Evolutionary conservation across 2,329 filamentous ascomycete genomes (phyloP).

Genomic region (Arthrobotrys sphaeroides): DNA sequence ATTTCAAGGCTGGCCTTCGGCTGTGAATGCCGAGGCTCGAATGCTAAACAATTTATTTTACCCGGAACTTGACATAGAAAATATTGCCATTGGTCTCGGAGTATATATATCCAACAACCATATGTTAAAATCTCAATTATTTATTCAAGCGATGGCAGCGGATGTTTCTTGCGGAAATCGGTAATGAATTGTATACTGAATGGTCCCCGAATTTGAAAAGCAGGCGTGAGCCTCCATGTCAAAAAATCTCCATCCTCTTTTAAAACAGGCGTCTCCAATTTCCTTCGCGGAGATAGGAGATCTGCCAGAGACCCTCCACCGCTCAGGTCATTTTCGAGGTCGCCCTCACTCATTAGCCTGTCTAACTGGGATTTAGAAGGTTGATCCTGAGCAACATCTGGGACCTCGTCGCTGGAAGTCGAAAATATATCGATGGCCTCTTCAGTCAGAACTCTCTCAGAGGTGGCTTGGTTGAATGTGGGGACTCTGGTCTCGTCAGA

Average conservation of each 20-base stretch:
- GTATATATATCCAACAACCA: too few relatives aligned
- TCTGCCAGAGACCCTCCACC: neutral
- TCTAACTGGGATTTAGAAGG: neutral
- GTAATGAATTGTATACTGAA: constrained; percentile 7
- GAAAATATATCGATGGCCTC: neutral
- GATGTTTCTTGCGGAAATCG: constrained; percentile 5
- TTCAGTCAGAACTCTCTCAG: neutral
- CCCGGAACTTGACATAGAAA: too few relatives aligned
- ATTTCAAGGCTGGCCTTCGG: too few relatives aligned
- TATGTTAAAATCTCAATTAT: neutral
- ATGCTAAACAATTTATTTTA: too few relatives aligned
- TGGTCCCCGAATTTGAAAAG: neutral
- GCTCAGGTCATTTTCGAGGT: neutral
- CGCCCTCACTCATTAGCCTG: neutral
- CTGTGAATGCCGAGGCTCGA: too few relatives aligned
- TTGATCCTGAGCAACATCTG: neutral
- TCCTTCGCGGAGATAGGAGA: neutral
- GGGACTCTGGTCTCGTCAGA: too few relatives aligned
- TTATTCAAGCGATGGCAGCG: neutral
- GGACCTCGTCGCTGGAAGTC: too few relatives aligned
- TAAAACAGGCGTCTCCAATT: neutral
- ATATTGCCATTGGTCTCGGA: too few relatives aligned
- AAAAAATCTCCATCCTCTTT: neutral
- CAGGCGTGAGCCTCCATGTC: neutral
- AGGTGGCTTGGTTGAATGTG: too few relatives aligned